Evolutionary conservation across 2,329 filamentous ascomycete genomes (phyloP).

Genomic region (Penicillium sp.): DNA sequence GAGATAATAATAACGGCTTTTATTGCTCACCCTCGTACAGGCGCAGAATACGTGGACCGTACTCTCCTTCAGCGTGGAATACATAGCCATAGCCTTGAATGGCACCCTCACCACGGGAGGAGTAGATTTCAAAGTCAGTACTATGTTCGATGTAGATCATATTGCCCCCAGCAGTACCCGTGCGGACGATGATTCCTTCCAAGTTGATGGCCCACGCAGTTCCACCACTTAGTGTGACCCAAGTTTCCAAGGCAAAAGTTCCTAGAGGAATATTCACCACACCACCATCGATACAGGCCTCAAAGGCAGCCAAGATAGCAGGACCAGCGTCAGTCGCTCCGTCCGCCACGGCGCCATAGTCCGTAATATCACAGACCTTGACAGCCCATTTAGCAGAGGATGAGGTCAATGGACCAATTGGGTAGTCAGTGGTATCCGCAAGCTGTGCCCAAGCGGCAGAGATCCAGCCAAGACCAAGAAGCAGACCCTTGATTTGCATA

Average conservation of each 20-base stretch:
- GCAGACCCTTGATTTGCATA: constrained; percentile 1
- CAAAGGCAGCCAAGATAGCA: constrained; percentile 7
- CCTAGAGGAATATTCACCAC: constrained; percentile 52
- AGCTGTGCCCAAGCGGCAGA: constrained; percentile 6
- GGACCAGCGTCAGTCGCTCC: constrained; percentile 43
- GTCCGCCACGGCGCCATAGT: constrained; percentile 53
- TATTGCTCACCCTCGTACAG: constrained; percentile 34
- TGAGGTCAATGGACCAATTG: constrained; percentile 7
- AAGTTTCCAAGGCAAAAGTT: constrained; percentile 50
- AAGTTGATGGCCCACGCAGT: constrained; percentile 51
- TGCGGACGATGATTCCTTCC: constrained; percentile 36
- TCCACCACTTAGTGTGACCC: constrained; percentile 49
- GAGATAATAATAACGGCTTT: neutral
- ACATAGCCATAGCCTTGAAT: constrained; percentile 54
- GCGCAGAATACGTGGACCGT: constrained; percentile 50
- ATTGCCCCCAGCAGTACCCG: constrained; percentile 5
- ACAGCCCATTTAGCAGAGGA: constrained; percentile 13
- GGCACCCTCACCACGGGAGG: constrained; percentile 44
- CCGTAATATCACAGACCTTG: constrained; percentile 49
- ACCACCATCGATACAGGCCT: constrained; percentile 50
- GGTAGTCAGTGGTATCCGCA: constrained; percentile 8
- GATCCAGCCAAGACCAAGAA: constrained; percentile 5
- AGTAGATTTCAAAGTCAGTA: constrained; percentile 53
- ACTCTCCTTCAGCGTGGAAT: constrained; percentile 43
- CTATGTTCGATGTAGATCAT: constrained; percentile 13